Conservation (phyloP, 495 filamentous ascomycete genomes). For the Penicillium dipodomyicola region DNA sequence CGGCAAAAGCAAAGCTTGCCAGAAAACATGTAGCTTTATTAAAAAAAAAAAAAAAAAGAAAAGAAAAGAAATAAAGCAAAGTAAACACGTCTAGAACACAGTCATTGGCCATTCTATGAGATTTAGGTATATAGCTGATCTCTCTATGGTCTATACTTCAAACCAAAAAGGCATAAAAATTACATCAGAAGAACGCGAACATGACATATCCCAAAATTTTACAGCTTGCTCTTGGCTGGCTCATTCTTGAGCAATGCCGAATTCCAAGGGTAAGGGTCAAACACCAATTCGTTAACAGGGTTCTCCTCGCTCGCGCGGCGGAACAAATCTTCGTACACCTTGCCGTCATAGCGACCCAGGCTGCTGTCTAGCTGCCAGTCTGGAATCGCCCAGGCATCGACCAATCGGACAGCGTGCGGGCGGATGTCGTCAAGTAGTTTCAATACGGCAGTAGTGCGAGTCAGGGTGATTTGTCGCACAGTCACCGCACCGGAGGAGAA, state of each 20-base stretch:
- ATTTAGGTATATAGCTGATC: slow-evolving; percentile 18
- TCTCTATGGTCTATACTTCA: slow-evolving; percentile 12
- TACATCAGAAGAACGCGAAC: slow-evolving; percentile 10
- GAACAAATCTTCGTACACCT: slow-evolving; percentile 70
- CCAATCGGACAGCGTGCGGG: slow-evolving; percentile 63
- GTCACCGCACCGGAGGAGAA: slow-evolving; percentile 61
- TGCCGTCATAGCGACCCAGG: slow-evolving; percentile 62
- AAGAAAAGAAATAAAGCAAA: too few species aligned
- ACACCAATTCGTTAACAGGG: slow-evolving; percentile 61
- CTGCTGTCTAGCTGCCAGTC: slow-evolving; percentile 69
- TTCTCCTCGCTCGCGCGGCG: slow-evolving; percentile 63
- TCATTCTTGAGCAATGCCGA: slow-evolving; percentile 55
- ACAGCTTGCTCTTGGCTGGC: slow-evolving; percentile 42
- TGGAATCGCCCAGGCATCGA: slow-evolving; percentile 66
- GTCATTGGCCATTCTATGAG: slow-evolving; percentile 14
- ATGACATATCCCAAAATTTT: slow-evolving; percentile 6
- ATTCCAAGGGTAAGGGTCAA: slow-evolving; percentile 67
- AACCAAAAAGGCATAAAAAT: slow-evolving; percentile 7
- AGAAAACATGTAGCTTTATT: background rate
- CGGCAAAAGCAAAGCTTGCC: background rate
- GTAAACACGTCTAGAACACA: background rate
- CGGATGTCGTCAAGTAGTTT: slow-evolving; percentile 63
- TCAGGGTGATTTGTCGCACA: slow-evolving; percentile 61
- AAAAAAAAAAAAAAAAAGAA: too few species aligned
- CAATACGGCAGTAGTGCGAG: slow-evolving; percentile 59